Base-by-base conservation (phyloP, 768 basidiomycete genomes). In the Auricularia sp. region DNA sequence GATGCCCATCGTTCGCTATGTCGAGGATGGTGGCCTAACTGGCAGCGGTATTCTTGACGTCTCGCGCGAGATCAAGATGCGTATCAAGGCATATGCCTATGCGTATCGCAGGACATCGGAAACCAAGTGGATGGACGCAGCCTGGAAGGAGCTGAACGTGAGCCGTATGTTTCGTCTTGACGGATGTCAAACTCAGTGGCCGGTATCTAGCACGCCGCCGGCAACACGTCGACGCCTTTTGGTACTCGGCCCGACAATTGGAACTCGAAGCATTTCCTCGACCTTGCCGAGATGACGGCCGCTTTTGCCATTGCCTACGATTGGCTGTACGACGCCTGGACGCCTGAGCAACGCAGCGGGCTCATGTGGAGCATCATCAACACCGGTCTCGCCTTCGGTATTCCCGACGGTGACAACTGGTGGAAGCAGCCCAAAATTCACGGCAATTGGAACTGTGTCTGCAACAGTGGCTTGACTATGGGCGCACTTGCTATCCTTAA, bases 381-480 rank as follows among this genome's bases (percentile, higher is more conserved):
- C 67, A 87, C 88, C 68, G 97, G 93, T 64, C 83, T 99, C 34
- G 74, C 71, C 64, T 83, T 79, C 53, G 95, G 94, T 68, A 68
- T 84, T 47, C 68, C 69, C 62, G 70, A 77, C 54, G 67, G 72
- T 35, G 81, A 78, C 62, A 87, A 87, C 60, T 97, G 94, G 94
- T 97, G 94, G 94, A 71, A 42, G 53, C 60, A 62, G 62, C 80
- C 68, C 61, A 81, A 78, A 66, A 83, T 83, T 58, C 81, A 81
- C 66, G 96, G 96, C 21, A 99, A 98, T 80, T 99, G 97, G 97
- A 99, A 99, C 74, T 98, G 96, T 74, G 91, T 93, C 64, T 93
- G 88, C 79, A 98, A 98, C 74, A 83, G 84, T 59, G 97, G 97
- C 64, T 78, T 98, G 67, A 93, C 90, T 21, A 74, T 98, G 72